Percentiles rank a stretch among this genome's conserved stretches.
Conservation (phyloP, 371 early-diverging fungal species). For the Mucor indicus region DNA sequence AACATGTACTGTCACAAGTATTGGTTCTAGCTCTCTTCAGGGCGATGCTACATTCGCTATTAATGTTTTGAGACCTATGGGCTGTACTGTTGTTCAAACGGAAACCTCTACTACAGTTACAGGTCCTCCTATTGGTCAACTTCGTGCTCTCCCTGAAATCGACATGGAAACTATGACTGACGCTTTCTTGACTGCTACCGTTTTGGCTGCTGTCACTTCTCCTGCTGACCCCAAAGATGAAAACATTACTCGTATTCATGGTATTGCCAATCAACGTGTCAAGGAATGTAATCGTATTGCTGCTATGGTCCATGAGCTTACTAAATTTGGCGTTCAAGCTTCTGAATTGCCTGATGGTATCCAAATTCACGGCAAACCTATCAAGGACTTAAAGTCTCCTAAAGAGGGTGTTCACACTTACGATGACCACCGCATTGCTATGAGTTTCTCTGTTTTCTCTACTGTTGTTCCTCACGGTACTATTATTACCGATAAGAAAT, state of each 20-base stretch:
- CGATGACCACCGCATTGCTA: conserved; percentile 97
- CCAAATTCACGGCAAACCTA: conserved; percentile 72
- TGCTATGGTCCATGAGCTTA: conserved; percentile 93
- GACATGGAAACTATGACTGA: conserved; percentile 99
- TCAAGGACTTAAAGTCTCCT: conserved; percentile 55
- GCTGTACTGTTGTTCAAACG: conserved; percentile 85
- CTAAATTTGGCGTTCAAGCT: conserved; percentile 83
- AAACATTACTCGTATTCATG: conserved; percentile 80
- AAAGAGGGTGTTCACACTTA: conserved; percentile 82
- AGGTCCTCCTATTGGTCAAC: conserved; percentile 77
- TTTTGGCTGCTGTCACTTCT: conserved; percentile 85
- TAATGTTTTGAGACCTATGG: conserved; percentile 92
- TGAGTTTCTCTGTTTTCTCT: conserved; percentile 90
- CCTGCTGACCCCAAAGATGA: conserved; percentile 42
- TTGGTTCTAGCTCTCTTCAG: conserved; percentile 86
- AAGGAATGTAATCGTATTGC: conserved; percentile 98
- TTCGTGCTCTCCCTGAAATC: conserved; percentile 75
- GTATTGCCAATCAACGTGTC: conserved; percentile 97
- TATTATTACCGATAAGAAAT: conserved; percentile 86
- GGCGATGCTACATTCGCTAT: conserved; percentile 92
- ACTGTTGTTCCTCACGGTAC: conserved; percentile 74
- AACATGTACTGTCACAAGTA: conserved; percentile 85
- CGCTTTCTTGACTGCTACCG: conserved; percentile 95
- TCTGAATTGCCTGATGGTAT: conserved; percentile 91
- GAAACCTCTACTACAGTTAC: conserved; percentile 83